phyloP scores from a whole-genome alignment of 345 rosid species.

The Kandelia obovata region DNA sequence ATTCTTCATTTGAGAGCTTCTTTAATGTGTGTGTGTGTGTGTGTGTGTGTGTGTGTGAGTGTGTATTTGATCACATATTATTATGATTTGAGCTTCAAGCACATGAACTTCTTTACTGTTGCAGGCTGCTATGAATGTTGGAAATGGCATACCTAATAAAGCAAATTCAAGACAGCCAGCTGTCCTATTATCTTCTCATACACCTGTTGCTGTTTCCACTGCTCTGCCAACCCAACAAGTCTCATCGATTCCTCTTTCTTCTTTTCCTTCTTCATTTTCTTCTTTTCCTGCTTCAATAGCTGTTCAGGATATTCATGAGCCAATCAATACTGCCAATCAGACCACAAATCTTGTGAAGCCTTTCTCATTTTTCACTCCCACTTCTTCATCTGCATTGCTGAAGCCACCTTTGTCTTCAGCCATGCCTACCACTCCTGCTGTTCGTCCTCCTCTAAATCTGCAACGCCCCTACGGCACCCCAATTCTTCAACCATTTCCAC shows the following conservation, averaged over 20 bases:
- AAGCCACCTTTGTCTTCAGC: constrained; percentile 45
- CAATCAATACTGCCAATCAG: constrained; percentile 33
- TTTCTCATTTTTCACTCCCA: constrained; percentile 44
- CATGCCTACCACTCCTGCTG: constrained; percentile 34
- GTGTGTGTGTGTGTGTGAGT: constrained; percentile 28
- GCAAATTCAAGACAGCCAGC: constrained; percentile 34
- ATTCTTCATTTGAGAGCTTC: constrained; percentile 51
- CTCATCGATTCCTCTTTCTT: constrained; percentile 34
- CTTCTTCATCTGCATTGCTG: constrained; percentile 44
- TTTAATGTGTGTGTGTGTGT: constrained; percentile 45
- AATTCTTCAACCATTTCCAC: constrained; percentile 71
- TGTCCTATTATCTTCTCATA: constrained; percentile 37
- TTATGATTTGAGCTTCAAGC: not conserved
- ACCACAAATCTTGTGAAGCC: constrained; percentile 57
- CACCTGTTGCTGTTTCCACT: constrained; percentile 28
- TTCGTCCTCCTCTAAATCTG: constrained; percentile 44
- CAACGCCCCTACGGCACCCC: constrained; percentile 62
- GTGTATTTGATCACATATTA: not conserved
- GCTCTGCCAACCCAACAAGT: constrained; percentile 32
- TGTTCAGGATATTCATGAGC: constrained; percentile 34
- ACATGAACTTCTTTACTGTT: constrained; percentile 10
- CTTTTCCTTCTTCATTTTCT: constrained; percentile 35
- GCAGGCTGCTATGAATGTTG: constrained; percentile 41
- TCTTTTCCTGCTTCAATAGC: constrained; percentile 31
- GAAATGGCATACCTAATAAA: constrained; percentile 35